Evolutionary conservation across 164 flowering plant species (phyloP).

Genomic region (Stephania yunnanensis): DNA sequence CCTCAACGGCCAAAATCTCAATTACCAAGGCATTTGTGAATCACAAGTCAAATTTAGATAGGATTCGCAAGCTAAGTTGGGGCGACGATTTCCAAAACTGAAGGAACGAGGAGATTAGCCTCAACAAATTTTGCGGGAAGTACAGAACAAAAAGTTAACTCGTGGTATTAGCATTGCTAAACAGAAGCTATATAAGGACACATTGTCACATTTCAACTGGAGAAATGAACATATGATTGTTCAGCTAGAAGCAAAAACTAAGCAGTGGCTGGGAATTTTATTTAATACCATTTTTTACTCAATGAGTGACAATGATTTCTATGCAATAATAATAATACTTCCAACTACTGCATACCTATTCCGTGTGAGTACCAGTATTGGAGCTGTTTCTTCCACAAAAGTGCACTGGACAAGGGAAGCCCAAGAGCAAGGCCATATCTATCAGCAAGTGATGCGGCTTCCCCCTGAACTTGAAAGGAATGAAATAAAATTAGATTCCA

Average conservation of each 20-base stretch:
- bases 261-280: neutral
- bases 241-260: neutral
- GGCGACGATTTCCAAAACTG: too few relatives aligned
- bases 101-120: neutral
- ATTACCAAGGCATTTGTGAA: too few relatives aligned
- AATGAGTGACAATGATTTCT: neutral
- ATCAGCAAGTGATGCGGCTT: constrained; percentile 79
- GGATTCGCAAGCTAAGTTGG: too few relatives aligned
- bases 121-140: neutral
- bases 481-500: neutral
- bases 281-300: too few relatives aligned
- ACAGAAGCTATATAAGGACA: neutral
- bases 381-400: constrained; percentile 67
- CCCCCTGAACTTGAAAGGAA: constrained; percentile 53
- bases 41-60: too few relatives aligned
- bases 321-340: neutral
- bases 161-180: neutral
- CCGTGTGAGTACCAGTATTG: constrained; percentile 77
- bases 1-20: too few relatives aligned
- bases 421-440: constrained; percentile 76
- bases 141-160: neutral
- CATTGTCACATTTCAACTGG: neutral
- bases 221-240: neutral
- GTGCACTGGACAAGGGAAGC: constrained; percentile 58
- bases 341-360: constrained; percentile 49